These are phyloP conservation scores for Acanthamoeba sp. DNA, from an alignment of 208 protist genomes.

Conservation along the genomic window DNA sequence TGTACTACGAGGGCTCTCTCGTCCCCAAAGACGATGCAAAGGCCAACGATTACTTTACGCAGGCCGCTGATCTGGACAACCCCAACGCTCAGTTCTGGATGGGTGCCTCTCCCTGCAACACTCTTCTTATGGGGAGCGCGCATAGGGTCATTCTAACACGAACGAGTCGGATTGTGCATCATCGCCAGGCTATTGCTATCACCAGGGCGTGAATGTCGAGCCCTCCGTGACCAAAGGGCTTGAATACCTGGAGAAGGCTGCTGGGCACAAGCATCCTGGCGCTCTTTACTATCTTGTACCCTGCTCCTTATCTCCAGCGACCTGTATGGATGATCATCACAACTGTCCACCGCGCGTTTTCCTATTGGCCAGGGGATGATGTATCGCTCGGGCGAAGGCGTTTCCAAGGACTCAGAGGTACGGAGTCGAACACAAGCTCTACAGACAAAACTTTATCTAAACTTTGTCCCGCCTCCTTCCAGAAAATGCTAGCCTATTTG, in stretches of 20 bases:
- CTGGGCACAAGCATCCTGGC: constrained; percentile 21
- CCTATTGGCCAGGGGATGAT: constrained; percentile 33
- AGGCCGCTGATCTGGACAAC: constrained; percentile 44
- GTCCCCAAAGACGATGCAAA: constrained; percentile 19
- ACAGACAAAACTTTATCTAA: not conserved
- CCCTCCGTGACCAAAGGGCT: not conserved
- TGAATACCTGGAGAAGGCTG: constrained; percentile 16
- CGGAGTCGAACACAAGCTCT: not conserved
- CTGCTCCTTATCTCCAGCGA: not conserved
- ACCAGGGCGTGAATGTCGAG: not conserved
- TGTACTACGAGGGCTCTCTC: constrained; percentile 35
- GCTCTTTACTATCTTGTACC: constrained; percentile 54
- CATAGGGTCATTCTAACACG: not conserved
- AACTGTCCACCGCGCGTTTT: not conserved
- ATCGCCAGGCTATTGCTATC: constrained; percentile 63
- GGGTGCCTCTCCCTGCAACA: not conserved
- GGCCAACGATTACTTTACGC: constrained; percentile 12
- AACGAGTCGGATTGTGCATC: no score
- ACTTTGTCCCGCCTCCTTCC: not conserved
- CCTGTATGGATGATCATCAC: no score
- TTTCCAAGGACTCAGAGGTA: not conserved
- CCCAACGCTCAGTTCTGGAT: constrained; percentile 59
- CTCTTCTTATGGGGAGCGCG: not conserved
- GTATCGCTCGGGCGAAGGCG: constrained; percentile 29
- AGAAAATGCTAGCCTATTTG: constrained; percentile 49